These are phyloP conservation scores for Novymonas esmeraldas DNA, from an alignment of 208 protist genomes.

Conservation along the genomic window DNA sequence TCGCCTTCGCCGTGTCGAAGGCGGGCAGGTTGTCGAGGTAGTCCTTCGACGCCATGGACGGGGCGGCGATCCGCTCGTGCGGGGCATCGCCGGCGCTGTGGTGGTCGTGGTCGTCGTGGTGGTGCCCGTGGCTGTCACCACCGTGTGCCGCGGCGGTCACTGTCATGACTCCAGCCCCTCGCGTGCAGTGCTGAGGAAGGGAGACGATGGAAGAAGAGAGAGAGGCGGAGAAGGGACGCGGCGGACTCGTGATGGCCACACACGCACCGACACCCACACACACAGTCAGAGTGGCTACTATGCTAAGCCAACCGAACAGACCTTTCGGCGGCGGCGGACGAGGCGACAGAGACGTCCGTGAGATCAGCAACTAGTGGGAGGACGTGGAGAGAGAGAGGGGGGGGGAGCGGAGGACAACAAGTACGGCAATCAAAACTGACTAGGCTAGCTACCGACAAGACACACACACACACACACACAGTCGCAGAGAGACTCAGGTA, in stretches of 20 bases:
- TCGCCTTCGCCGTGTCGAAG: constrained; percentile 51
- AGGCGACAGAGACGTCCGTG: too few relatives aligned
- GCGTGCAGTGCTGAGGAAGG: neutral
- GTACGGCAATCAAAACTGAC: too few relatives aligned
- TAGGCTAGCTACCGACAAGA: too few relatives aligned
- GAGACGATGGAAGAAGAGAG: neutral
- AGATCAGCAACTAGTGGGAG: too few relatives aligned
- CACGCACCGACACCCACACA: neutral
- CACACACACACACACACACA: too few relatives aligned
- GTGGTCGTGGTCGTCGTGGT: constrained; percentile 18
- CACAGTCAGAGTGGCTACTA: neutral
- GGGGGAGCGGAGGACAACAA: too few relatives aligned
- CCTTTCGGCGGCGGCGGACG: too few relatives aligned
- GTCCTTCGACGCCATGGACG: constrained; percentile 65
- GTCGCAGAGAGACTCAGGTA: too few relatives aligned
- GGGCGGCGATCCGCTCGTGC: constrained; percentile 39
- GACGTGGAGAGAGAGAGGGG: too few relatives aligned
- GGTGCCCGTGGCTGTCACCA: constrained; percentile 15
- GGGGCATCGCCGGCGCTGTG: constrained; percentile 11
- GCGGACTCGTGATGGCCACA: neutral
- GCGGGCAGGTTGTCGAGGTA: constrained; percentile 70
- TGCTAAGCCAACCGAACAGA: too few relatives aligned
- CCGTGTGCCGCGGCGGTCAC: neutral
- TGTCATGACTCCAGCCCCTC: neutral
- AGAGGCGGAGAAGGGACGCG: neutral